Evolutionary conservation across 768 basidiomycete species (phyloP), one percentile per base, ranked within the genome.

Genomic region (Rubroboletus pulcherrimus): DNA sequence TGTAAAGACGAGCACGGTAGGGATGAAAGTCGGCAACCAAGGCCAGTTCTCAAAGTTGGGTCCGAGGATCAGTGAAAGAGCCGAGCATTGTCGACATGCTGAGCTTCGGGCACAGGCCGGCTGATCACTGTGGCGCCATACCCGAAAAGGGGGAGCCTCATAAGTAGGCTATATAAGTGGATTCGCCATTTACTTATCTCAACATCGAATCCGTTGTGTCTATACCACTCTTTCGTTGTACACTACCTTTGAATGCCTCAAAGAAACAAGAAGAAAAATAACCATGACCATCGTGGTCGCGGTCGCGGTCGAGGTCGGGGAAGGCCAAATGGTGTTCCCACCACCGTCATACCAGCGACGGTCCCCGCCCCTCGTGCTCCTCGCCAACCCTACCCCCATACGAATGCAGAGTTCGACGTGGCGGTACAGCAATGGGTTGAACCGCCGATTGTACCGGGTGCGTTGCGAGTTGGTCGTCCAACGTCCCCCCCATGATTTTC

Each of bases 231-330:
- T 40, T 35, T 58, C 31, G 4, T 14, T 51, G n/a, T 43, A 21
- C 21, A 21, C 21, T 21, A 35, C 17, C n/a, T 30, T 7, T 35
- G 12, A 19, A 68, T 70, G 69, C 64, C 64, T n/a, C 30, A 54
- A 49, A 58, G 47, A 8, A 53, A 60, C 49, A 54, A 60, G 0
- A 64, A 21, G 4, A 17, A 55, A n/a, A 40, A 66, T 1, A 44
- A 64, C 52, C 24, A 61, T 31, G 57, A 63, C 45, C 58, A 70
- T n/a, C 66, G 67, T 37, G 67, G 71, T 4, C 56, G 62, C 33
- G 66, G 64, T 46, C 60, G 63, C 3, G 67, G 70, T 29, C 54
- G 59, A 0, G 63, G 70, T 19, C 47, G 49, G 12, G 47, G 58
- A 45, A 55, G 54, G 9, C 49, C 48, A 7, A 34, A 43, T 1